Evolutionary conservation across 768 basidiomycete genomes (phyloP).

Genomic region (Cystobasidium onofrii): DNA sequence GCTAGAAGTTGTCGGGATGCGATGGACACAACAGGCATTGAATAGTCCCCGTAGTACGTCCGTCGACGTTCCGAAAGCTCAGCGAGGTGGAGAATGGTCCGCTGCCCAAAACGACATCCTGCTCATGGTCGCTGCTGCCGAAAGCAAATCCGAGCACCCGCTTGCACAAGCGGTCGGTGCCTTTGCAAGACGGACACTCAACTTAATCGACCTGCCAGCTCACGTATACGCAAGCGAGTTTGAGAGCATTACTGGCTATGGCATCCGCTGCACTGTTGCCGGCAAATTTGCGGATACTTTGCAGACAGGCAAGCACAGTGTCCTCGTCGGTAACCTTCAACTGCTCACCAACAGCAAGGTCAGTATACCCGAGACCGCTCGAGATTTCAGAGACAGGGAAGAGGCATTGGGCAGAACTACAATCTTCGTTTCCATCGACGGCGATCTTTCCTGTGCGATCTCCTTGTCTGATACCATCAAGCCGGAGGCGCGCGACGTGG

Average conservation of each 20-base stretch:
- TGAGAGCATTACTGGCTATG: constrained; percentile 80
- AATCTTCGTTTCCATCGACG: constrained; percentile 68
- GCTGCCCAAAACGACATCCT: constrained; percentile 50
- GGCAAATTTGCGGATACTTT: constrained; percentile 40
- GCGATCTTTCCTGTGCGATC: constrained; percentile 64
- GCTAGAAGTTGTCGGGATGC: constrained; percentile 64
- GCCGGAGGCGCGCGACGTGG: constrained; percentile 70
- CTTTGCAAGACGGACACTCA: constrained; percentile 63
- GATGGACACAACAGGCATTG: constrained; percentile 53
- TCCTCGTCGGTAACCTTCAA: constrained; percentile 67
- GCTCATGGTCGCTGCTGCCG: constrained; percentile 74
- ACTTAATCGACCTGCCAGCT: constrained; percentile 48
- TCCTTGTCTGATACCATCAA: constrained; percentile 83
- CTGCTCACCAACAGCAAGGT: constrained; percentile 53
- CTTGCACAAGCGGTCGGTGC: constrained; percentile 84
- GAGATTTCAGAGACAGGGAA: constrained; percentile 63
- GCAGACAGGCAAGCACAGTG: constrained; percentile 42
- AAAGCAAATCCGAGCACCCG: constrained; percentile 90
- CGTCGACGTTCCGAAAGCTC: background rate
- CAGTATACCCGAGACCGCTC: constrained; percentile 55
- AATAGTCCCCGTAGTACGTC: background rate
- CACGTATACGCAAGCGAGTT: constrained; percentile 62
- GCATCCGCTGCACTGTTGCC: constrained; percentile 64
- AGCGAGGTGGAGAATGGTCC: constrained; percentile 6
- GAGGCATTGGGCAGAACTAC: constrained; percentile 68